Evolutionary conservation across 2,329 filamentous ascomycete species (phyloP), one percentile per base, ranked within the genome.

Genomic region (Trichophyton simii): DNA sequence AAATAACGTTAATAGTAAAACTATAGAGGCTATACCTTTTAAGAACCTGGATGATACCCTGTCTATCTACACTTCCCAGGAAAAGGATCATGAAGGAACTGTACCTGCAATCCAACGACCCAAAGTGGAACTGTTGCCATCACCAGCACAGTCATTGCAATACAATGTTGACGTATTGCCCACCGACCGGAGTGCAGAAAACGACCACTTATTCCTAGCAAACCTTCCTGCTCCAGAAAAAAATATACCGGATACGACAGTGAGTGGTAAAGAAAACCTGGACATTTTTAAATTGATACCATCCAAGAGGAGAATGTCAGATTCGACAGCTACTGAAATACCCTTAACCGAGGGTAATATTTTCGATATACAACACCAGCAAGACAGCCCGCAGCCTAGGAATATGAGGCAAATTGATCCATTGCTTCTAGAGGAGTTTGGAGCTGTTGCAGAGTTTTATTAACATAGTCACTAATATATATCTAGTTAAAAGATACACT

Each of bases 361-460:
- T 34, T 2, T 6, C n/a, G 9, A 20, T n/a, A 18, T 55, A 18
- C 28, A 34, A 36, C 28, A 18, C 2, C 25, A 38, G 18, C 1
- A 3, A 1, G 7, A 3, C 8, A 25, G 13, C n/a, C 25, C 25
- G 9, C 25, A n/a, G 22, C 2, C 31, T 25, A 6, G 38, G 3
- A 4, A 13, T 20, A 18, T 7, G 11, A 38, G 13, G 25, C 73
- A 71, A 31, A 69, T 77, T 25, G 74, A 74, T 55, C 69, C 69
- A 48, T 66, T 67, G 52, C 57, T 78, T 38, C 65, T 76, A 60
- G 69, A 75, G 60, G 72, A 77, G 63, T 77, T 75, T 62, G 72
- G 72, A 46, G 71, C 75, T 58, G 67, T 74, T 62, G 71, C 76
- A 60, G 72, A 75, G 58, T 72, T 77, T 60, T 67, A 73, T 48